Evolutionary conservation across 768 basidiomycete species (phyloP), one percentile per base, ranked within the genome.

Genomic region (Calocera viscosa): DNA sequence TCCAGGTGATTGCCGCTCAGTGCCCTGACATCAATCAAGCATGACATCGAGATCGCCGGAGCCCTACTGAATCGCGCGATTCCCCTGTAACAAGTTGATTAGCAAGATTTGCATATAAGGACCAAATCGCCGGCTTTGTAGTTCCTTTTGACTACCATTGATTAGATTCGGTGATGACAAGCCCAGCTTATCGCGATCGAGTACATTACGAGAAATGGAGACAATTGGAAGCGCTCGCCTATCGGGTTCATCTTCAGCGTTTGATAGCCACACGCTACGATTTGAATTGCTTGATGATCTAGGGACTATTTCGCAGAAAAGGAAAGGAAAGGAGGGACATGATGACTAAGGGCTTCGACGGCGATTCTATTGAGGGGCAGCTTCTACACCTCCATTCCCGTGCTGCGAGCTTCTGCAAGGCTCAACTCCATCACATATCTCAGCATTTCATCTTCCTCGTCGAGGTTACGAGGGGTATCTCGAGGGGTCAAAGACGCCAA

Each of bases 391-490:
- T 60, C 53, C 53, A 60, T 60, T 11, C 75, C 75, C 12, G 73
- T 70, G 65, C 77, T 77, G 28, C 73, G 68, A n/a, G 84, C 85
- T 71, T 90, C 89, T 0, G 82, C 86, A 28, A 90, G 79, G 72
- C 89, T 90, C 74, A 90, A 73, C 74, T 86, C 85, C 14, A 90
- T 80, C 12, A 84, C 88, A 69, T 84, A 81, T 63, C 75, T 79
- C 73, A 90, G 70, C 69, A 89, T 87, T 17, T 82, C 86, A 67
- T 90, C 87, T 70, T 84, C 80, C 17, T 81, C 80, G 11, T 79
- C 79, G 19, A 64, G 35, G 24, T 12, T 47, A 26, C 33, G 60
- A 34, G 47, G 47, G 43, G 33, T 26, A 19, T 47, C 49, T 17
- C 34, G 65, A 28, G 40, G 66, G 22, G 47, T 49, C 34, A 49